These are phyloP conservation scores for Linnemannia exigua DNA, from an alignment of 192 early-diverging fungal species.

Conservation along the genomic window DNA sequence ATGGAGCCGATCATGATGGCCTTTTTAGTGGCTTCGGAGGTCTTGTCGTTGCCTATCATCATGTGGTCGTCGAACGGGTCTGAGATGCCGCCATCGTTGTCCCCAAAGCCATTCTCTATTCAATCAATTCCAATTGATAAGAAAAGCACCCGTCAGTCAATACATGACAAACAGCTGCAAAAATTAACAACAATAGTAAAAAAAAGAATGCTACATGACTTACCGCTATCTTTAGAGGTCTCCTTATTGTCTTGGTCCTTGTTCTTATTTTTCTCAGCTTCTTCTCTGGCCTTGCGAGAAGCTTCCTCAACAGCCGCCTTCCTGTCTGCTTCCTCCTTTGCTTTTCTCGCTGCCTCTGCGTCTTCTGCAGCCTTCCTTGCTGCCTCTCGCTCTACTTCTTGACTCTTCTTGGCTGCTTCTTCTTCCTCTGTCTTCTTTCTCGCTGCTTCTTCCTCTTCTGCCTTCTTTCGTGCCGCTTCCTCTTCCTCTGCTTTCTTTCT, in stretches of 20 bases:
- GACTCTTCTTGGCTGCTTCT: background rate
- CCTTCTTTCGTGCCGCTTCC: background rate
- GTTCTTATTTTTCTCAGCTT: background rate
- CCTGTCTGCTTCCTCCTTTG: background rate
- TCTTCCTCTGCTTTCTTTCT: background rate
- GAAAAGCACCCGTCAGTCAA: background rate
- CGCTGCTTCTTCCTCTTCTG: background rate
- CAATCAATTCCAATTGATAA: background rate
- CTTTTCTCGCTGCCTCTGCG: background rate
- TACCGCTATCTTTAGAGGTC: background rate
- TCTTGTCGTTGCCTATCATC: background rate
- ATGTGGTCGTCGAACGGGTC: background rate
- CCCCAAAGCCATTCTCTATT: background rate
- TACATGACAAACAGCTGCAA: background rate
- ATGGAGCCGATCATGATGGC: background rate
- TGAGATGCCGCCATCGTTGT: background rate
- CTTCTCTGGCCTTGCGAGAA: background rate
- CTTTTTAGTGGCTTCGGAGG: background rate
- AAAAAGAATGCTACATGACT: background rate
- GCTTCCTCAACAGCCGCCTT: constrained; percentile 1
- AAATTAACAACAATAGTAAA: background rate
- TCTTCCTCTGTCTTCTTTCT: background rate
- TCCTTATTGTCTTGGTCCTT: background rate
- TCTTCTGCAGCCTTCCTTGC: background rate
- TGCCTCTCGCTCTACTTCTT: background rate